These are phyloP conservation scores for Daldinia childiae DNA, from an alignment of 495 filamentous ascomycete genomes.

Conservation along the genomic window DNA sequence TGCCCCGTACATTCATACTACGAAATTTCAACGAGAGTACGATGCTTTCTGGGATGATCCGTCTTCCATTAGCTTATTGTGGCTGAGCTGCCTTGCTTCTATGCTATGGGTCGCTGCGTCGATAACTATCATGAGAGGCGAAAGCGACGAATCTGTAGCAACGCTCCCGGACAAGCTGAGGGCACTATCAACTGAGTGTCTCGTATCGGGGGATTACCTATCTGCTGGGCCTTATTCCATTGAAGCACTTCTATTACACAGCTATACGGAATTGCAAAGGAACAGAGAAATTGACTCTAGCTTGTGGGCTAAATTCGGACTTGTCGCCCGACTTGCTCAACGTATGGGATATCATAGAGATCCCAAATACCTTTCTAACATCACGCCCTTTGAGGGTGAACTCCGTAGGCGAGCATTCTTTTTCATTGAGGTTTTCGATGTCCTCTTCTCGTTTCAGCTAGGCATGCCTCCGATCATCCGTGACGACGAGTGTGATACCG, in stretches of 20 bases:
- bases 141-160: conserved; percentile 36
- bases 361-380: conserved; percentile 49
- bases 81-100: conserved; percentile 55
- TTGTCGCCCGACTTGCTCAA: conserved; percentile 56
- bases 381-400: conserved; percentile 63
- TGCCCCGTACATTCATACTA: conserved; percentile 51
- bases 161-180: conserved; percentile 38
- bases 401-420: conserved; percentile 63
- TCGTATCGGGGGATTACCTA: conserved; percentile 56
- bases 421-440: conserved; percentile 58
- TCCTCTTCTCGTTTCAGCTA: conserved; percentile 60
- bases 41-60: conserved; percentile 58
- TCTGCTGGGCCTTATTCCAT: conserved; percentile 55
- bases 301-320: conserved; percentile 57
- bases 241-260: conserved; percentile 58
- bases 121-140: conserved; percentile 42
- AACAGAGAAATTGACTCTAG: conserved; percentile 51
- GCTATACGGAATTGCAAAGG: conserved; percentile 50
- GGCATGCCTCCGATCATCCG: conserved; percentile 60
- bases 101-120: conserved; percentile 50
- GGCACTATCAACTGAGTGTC: conserved; percentile 49
- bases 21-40: conserved; percentile 57
- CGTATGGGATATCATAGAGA: conserved; percentile 65
- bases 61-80: conserved; percentile 47
- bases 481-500: conserved; percentile 57